Conservation (phyloP, 768 basidiomycete genomes). For the Tylopilus cervinicoccineus region DNA sequence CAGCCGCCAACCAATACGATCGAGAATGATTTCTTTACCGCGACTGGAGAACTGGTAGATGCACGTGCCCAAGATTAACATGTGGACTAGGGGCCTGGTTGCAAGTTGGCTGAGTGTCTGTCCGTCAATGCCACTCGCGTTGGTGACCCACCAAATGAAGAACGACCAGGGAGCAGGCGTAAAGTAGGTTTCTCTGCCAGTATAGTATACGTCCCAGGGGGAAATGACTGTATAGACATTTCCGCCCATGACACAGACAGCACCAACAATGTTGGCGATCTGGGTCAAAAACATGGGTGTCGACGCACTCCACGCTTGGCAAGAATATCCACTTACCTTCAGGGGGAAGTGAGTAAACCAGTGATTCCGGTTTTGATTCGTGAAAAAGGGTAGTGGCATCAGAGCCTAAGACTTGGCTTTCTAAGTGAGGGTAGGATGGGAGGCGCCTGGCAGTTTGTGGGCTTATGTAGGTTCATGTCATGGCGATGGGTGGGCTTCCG, state of each 20-base stretch:
- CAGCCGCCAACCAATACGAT: slow-evolving; percentile 64
- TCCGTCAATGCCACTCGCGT: neutral
- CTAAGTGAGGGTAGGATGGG: slow-evolving; percentile 11
- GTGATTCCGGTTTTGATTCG: slow-evolving; percentile 21
- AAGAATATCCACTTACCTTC: slow-evolving; percentile 39
- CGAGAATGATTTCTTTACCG: slow-evolving; percentile 55
- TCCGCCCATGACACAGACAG: slow-evolving; percentile 52
- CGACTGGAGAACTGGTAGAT: slow-evolving; percentile 55
- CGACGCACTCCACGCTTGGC: neutral
- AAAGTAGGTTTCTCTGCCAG: slow-evolving; percentile 59
- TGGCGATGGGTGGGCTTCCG: slow-evolving; percentile 13
- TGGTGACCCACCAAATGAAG: slow-evolving; percentile 48
- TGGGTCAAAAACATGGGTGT: slow-evolving; percentile 15
- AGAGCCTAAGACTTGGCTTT: neutral
- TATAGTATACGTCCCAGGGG: slow-evolving; percentile 44
- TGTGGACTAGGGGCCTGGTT: slow-evolving; percentile 55
- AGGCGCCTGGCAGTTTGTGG: slow-evolving; percentile 10
- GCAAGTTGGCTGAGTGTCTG: neutral
- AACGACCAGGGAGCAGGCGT: slow-evolving; percentile 63
- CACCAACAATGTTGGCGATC: slow-evolving; percentile 55
- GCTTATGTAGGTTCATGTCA: slow-evolving; percentile 24
- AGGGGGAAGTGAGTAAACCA: slow-evolving; percentile 51
- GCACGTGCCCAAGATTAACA: slow-evolving; percentile 61
- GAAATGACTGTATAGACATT: slow-evolving; percentile 60
- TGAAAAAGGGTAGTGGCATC: slow-evolving; percentile 26